These are phyloP conservation scores for Viridothelium virens DNA, from an alignment of 495 filamentous ascomycete genomes.

Conservation along the genomic window DNA sequence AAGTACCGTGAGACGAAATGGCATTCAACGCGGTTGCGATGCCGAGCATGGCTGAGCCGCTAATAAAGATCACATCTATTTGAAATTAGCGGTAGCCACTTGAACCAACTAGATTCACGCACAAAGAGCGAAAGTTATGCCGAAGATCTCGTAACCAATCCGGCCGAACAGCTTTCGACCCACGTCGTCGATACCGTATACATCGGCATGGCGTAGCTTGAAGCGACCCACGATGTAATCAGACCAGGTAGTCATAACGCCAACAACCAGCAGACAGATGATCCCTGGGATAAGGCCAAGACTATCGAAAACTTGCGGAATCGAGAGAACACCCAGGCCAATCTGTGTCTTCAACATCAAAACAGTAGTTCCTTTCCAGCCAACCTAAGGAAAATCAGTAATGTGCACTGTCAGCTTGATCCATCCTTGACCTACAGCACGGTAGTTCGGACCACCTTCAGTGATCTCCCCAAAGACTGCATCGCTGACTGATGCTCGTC, in stretches of 20 bases:
- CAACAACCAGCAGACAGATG: slow-evolving; percentile 12
- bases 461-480: slow-evolving; percentile 13
- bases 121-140: slow-evolving; percentile 14
- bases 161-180: slow-evolving; percentile 14
- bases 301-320: slow-evolving; percentile 6
- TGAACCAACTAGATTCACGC: slow-evolving; percentile 1
- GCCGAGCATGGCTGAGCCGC: slow-evolving; percentile 31
- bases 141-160: slow-evolving; percentile 17
- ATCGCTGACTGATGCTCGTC: slow-evolving; percentile 3
- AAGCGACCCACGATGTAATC: slow-evolving; percentile 18
- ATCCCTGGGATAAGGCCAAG: slow-evolving; percentile 14
- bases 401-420: slow-evolving; percentile 1
- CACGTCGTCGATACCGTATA: slow-evolving; percentile 20
- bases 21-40: slow-evolving; percentile 19
- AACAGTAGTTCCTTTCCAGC: slow-evolving; percentile 13
- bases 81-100: slow-evolving; percentile 1
- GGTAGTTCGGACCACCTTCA: slow-evolving; percentile 15
- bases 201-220: slow-evolving; percentile 16
- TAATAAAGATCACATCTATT: slow-evolving; percentile 36
- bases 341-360: slow-evolving; percentile 17
- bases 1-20: slow-evolving; percentile 18
- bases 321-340: slow-evolving; percentile 16
- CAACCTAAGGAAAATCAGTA: slow-evolving; percentile 10
- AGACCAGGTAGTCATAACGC: slow-evolving; percentile 14
- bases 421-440: slow-evolving; percentile 12